Percentiles rank a stretch among this genome's conserved stretches.
Conservation (phyloP, 345 rosid species). For the Lepidium africanum region DNA sequence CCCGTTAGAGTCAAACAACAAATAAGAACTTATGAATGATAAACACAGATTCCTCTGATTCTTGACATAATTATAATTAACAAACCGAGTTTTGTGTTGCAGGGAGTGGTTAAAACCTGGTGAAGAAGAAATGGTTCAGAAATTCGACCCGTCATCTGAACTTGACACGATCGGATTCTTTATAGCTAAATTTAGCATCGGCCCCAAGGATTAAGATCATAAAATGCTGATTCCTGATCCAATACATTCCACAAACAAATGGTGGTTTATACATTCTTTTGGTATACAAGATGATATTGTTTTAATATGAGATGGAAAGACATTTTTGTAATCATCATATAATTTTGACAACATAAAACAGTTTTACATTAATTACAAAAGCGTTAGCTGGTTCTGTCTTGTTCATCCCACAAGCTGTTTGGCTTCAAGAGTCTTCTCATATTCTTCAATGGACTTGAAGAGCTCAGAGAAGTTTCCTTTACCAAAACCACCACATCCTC, state of each 20-base stretch:
- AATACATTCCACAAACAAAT: background rate
- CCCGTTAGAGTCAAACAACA: background rate
- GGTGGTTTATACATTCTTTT: background rate
- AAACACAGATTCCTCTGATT: background rate
- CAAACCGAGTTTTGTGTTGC: background rate
- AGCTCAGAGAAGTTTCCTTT: constrained; percentile 94
- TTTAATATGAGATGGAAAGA: background rate
- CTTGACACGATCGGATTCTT: constrained; percentile 94
- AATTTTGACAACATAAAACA: background rate
- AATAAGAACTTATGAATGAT: background rate
- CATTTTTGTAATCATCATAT: background rate
- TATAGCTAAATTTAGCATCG: constrained; percentile 78
- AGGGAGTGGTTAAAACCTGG: constrained; percentile 97
- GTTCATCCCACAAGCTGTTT: constrained; percentile 28
- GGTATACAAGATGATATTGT: background rate
- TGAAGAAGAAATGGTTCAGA: constrained; percentile 85
- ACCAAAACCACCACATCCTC: constrained; percentile 95
- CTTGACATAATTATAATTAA: background rate
- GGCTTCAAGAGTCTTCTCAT: constrained; percentile 80
- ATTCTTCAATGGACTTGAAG: constrained; percentile 89
- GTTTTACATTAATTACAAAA: background rate
- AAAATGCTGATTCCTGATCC: background rate
- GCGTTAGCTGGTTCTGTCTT: background rate
- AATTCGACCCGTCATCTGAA: constrained; percentile 81
- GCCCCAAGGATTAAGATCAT: constrained; percentile 30